Evolutionary conservation across 495 filamentous ascomycete species (phyloP).

Genomic region (Podospora australis): DNA sequence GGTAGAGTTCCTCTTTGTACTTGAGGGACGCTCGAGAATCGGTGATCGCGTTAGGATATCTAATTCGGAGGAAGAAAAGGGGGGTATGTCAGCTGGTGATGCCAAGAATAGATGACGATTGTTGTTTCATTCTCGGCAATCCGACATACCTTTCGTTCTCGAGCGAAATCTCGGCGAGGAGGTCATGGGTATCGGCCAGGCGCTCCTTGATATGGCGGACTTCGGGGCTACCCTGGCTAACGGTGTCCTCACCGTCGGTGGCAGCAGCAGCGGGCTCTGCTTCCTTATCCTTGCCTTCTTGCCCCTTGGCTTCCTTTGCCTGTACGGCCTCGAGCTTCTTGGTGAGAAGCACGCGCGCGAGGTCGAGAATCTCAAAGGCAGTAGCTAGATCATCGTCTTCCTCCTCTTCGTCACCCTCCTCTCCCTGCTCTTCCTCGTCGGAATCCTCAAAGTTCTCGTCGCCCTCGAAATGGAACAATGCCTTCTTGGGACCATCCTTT

Average conservation of each 20-base stretch:
- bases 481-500: constrained; percentile 49
- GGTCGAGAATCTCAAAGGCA: constrained; percentile 87
- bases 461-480: constrained; percentile 85
- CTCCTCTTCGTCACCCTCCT: constrained; percentile 42
- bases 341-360: constrained; percentile 73
- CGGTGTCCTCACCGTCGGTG: constrained; percentile 21
- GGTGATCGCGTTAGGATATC: constrained; percentile 70
- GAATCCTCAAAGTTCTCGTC: constrained; percentile 89
- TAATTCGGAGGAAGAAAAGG: constrained; percentile 24
- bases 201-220: constrained; percentile 67
- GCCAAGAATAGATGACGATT: background rate
- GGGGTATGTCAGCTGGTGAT: constrained; percentile 2
- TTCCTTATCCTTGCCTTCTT: constrained; percentile 49
- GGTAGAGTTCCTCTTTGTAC: constrained; percentile 69
- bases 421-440: constrained; percentile 49
- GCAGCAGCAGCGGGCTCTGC: no score
- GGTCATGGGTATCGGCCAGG: constrained; percentile 83
- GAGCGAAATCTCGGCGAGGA: constrained; percentile 87
- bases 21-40: constrained; percentile 71
- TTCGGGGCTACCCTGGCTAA: constrained; percentile 36
- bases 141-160: constrained; percentile 69
- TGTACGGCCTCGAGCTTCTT: constrained; percentile 42
- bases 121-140: no score
- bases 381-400: constrained; percentile 83
- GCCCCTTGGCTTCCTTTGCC: constrained; percentile 28